Evolutionary conservation across 768 basidiomycete genomes (phyloP).

Genomic region (Mycena polygramma): DNA sequence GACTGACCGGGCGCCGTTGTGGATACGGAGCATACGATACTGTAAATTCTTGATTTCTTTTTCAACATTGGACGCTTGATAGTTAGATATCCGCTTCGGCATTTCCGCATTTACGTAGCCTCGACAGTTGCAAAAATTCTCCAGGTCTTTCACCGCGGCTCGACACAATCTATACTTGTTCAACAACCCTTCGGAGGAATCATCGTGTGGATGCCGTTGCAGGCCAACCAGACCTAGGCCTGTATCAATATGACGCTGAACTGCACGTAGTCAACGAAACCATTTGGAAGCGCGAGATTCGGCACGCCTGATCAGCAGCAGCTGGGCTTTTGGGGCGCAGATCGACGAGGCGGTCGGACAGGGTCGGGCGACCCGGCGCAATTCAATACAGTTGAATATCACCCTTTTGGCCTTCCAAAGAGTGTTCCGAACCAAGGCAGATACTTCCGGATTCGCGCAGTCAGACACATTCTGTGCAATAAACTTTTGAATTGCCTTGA

Average conservation of each 20-base stretch:
- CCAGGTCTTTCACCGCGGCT: slow-evolving; percentile 24
- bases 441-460: slow-evolving; percentile 25
- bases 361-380: slow-evolving; percentile 6
- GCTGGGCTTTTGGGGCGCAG: slow-evolving; percentile 18
- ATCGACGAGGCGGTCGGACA: slow-evolving; percentile 34
- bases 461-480: slow-evolving; percentile 36
- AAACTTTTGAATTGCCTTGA: slow-evolving; percentile 29
- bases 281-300: slow-evolving; percentile 29
- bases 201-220: background rate
- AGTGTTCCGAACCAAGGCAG: slow-evolving; percentile 11
- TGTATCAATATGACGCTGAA: slow-evolving; percentile 13
- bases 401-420: slow-evolving; percentile 17
- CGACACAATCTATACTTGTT: slow-evolving; percentile 13
- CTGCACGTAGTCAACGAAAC: slow-evolving; percentile 21
- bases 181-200: slow-evolving; percentile 10
- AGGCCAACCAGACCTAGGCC: background rate
- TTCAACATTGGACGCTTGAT: background rate
- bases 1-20: background rate
- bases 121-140: slow-evolving; percentile 4
- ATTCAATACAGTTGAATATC: slow-evolving; percentile 17
- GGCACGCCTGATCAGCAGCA: slow-evolving; percentile 31
- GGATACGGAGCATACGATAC: slow-evolving; percentile 6
- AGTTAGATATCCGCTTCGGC: background rate
- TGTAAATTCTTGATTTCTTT: slow-evolving; percentile 27
- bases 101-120: slow-evolving; percentile 27